Evolutionary conservation across 106 monocot genomes (phyloP).

Genomic region (Iris macrosiphon): DNA sequence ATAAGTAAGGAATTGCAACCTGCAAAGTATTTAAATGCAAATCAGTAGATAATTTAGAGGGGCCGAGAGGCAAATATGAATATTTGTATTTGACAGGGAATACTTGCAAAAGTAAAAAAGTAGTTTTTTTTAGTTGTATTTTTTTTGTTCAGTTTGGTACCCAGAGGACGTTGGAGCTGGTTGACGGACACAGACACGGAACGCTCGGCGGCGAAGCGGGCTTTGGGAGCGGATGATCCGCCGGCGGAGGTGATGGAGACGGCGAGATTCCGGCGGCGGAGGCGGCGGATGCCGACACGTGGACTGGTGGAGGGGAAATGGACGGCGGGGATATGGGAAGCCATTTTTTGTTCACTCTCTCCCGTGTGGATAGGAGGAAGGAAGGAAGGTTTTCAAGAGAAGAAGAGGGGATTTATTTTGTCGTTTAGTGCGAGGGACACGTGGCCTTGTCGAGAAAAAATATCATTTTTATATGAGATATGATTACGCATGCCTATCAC

Average conservation of each 20-base stretch:
- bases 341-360: too few relatives aligned
- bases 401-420: too few relatives aligned
- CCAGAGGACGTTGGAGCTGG: conserved; percentile 75
- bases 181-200: conserved; percentile 60
- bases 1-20: background rate
- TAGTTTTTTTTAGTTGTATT: background rate
- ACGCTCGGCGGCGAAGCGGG: conserved; percentile 74
- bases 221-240: conserved; percentile 48
- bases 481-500: too few relatives aligned
- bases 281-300: conserved; percentile 1
- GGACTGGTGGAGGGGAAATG: conserved; percentile 3
- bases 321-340: too few relatives aligned
- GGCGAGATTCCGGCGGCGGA: background rate
- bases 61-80: too few relatives aligned
- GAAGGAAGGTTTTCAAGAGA: background rate
- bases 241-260: conserved; percentile 20
- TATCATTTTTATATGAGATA: too few relatives aligned
- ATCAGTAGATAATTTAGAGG: too few relatives aligned
- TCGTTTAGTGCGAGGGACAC: too few relatives aligned
- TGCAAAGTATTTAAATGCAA: too few relatives aligned
- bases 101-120: background rate
- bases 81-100: too few relatives aligned
- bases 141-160: too few relatives aligned
- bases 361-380: background rate
- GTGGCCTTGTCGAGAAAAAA: too few relatives aligned